Evolutionary conservation across 768 basidiomycete genomes (phyloP).

Genomic region (Lentinula lateritia): DNA sequence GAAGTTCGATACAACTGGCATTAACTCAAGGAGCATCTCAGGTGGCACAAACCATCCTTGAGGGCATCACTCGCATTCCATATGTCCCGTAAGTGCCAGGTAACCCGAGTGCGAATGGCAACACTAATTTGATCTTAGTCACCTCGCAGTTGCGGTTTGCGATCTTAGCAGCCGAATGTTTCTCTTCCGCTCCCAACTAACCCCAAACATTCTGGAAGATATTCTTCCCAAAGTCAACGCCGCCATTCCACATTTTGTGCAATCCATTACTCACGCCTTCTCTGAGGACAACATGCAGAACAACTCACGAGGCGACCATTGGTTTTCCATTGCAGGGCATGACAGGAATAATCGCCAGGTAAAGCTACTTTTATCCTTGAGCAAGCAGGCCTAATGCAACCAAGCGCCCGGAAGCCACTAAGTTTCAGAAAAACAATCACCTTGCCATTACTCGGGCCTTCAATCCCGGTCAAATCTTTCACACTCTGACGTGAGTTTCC

Average conservation of each 20-base stretch:
- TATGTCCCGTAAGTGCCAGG: not conserved
- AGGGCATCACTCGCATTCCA: not conserved
- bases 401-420: not conserved
- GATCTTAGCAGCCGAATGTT: not conserved
- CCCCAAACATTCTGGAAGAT: not conserved
- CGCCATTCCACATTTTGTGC: not conserved
- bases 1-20: too few species aligned
- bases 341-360: not conserved
- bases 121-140: not conserved
- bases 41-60: too few species aligned
- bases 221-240: not conserved
- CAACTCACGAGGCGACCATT: not conserved
- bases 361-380: too few species aligned
- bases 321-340: not conserved
- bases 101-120: too few species aligned
- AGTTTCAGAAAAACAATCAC: not conserved
- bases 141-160: not conserved
- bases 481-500: not conserved
- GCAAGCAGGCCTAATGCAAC: not conserved
- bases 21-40: too few species aligned
- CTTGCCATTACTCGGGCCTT: not conserved
- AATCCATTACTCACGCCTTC: not conserved
- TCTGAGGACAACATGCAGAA: not conserved
- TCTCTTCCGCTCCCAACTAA: not conserved
- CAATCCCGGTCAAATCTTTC: not conserved